Percentiles rank a stretch among this genome's conserved stretches.
Evolutionary conservation across 345 rosid species (phyloP).

Genomic region (Chamaenerion angustifolium): DNA sequence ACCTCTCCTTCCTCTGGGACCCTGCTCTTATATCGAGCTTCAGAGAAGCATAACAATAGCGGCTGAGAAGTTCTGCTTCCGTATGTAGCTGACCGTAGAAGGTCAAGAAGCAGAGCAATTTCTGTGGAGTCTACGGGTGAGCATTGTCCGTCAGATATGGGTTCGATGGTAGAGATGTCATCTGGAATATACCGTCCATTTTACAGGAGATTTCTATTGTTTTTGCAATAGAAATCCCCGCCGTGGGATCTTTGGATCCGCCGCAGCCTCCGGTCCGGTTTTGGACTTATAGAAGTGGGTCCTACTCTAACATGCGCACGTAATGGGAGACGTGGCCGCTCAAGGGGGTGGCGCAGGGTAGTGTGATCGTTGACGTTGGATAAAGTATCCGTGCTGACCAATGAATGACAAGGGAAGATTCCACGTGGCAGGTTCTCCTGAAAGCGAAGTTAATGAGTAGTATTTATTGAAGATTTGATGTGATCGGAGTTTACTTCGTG

Average conservation of each 20-base stretch:
- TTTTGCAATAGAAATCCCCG: constrained; percentile 1
- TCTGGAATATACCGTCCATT: constrained; percentile 26
- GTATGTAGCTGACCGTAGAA: neutral
- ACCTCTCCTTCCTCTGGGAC: neutral
- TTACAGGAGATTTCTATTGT: neutral
- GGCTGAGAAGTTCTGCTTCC: neutral
- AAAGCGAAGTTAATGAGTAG: too few species aligned
- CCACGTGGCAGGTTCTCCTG: too few species aligned
- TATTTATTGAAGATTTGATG: too few species aligned
- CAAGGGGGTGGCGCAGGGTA: too few species aligned
- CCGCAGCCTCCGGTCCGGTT: neutral
- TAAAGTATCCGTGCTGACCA: too few species aligned
- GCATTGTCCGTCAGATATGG: constrained; percentile 18
- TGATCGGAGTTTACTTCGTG: too few species aligned
- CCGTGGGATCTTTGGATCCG: constrained; percentile 4
- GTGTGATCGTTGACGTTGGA: too few species aligned
- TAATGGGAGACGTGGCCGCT: too few species aligned
- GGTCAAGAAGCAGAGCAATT: neutral
- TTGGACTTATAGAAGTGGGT: neutral
- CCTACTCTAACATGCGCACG: too few species aligned
- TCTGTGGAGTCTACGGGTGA: neutral
- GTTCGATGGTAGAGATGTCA: constrained; percentile 23
- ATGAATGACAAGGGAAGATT: too few species aligned
- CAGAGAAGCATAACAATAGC: neutral
- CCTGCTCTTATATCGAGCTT: neutral